These are phyloP conservation scores for Globisporangium alternatum DNA, from an alignment of 352 stramenopile genomes.

Conservation along the genomic window DNA sequence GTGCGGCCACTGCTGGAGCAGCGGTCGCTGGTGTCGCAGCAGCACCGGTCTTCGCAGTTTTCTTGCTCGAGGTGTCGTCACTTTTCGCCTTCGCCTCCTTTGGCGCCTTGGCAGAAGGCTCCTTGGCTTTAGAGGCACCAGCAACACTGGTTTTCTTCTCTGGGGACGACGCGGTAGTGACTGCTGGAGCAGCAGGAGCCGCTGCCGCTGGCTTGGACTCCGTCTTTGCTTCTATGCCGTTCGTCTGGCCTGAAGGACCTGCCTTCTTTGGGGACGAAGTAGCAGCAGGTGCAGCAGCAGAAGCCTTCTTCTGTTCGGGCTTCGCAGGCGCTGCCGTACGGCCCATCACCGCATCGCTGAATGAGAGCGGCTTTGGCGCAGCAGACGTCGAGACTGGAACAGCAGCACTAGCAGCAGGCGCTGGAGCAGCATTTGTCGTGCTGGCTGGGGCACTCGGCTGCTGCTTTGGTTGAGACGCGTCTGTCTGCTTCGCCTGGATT, in stretches of 20 bases:
- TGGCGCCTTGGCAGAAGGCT: slow-evolving; percentile 11
- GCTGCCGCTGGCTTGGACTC: slow-evolving; percentile 11
- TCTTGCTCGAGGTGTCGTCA: background rate
- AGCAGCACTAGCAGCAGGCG: slow-evolving; percentile 13
- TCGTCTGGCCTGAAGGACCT: background rate
- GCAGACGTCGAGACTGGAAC: slow-evolving; percentile 4
- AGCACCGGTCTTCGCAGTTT: background rate
- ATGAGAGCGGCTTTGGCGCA: slow-evolving; percentile 58
- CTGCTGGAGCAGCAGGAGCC: slow-evolving; percentile 3
- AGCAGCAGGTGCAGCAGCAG: background rate
- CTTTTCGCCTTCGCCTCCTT: background rate
- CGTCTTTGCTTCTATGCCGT: slow-evolving; percentile 8
- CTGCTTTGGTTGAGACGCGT: slow-evolving; percentile 5
- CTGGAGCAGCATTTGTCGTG: background rate
- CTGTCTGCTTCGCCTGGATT: slow-evolving; percentile 16
- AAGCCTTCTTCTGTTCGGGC: slow-evolving; percentile 12
- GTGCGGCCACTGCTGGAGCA: slow-evolving; percentile 4
- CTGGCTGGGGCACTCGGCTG: slow-evolving; percentile 7
- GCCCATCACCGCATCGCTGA: slow-evolving; percentile 67
- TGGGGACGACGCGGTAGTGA: background rate
- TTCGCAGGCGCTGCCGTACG: slow-evolving; percentile 22
- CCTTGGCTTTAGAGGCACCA: background rate
- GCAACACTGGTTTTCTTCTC: slow-evolving; percentile 10
- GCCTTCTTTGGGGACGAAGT: slow-evolving; percentile 4
- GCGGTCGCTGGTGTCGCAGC: background rate